These are phyloP conservation scores for Anisodus tanguticus DNA, from an alignment of 257 asterid genomes.

Conservation along the genomic window DNA sequence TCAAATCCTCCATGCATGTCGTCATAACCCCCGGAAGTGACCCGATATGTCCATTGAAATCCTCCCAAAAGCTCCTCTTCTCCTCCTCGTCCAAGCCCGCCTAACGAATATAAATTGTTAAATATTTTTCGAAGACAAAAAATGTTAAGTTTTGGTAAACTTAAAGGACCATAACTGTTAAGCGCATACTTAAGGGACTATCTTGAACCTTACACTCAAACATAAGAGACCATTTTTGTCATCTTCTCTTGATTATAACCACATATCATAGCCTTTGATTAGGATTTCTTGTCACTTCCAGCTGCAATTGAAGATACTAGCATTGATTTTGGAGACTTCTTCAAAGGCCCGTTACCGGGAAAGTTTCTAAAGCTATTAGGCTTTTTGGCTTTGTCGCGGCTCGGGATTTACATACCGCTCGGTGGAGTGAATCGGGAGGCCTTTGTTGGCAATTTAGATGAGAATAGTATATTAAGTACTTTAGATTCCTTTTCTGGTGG, in stretches of 20 bases:
- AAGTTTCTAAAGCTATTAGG: conserved; percentile 95
- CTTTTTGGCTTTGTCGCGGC: conserved; percentile 81
- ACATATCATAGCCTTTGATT: conserved; percentile 57
- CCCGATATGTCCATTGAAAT: too few species aligned
- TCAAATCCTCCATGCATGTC: too few species aligned
- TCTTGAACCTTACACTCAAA: too few species aligned
- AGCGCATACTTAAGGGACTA: too few species aligned
- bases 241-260: not conserved
- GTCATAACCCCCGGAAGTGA: too few species aligned
- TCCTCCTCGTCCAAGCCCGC: too few species aligned
- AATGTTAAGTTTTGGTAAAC: too few species aligned
- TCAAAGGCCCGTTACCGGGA: conserved; percentile 97
- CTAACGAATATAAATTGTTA: too few species aligned
- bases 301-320: conserved; percentile 99
- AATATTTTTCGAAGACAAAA: too few species aligned
- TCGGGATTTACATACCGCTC: conserved; percentile 93
- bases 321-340: conserved; percentile 94
- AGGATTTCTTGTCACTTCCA: conserved; percentile 64
- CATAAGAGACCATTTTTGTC: too few species aligned
- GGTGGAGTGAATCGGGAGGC: conserved; percentile 97
- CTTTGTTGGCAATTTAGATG: conserved; percentile 86
- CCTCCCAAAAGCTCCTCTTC: too few species aligned
- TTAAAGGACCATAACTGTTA: too few species aligned
- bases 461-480: conserved; percentile 88
- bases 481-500: conserved; percentile 98